phyloP scores from a whole-genome alignment of 352 stramenopile genomes.

The Globisporangium solare region DNA sequence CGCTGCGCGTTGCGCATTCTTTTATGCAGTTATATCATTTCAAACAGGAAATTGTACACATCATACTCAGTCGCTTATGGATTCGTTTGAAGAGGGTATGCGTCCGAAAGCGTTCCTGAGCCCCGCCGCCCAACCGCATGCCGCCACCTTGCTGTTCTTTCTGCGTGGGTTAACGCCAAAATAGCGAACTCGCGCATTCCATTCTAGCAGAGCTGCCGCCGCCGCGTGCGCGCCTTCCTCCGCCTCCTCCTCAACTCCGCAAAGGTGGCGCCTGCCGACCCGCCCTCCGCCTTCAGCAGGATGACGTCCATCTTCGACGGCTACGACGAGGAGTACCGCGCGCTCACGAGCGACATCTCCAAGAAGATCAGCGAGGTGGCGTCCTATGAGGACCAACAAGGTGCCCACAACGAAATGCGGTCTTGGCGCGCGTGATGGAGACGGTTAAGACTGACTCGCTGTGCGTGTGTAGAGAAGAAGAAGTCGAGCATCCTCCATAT shows the following conservation, averaged over 20 bases:
- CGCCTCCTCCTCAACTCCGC: background rate
- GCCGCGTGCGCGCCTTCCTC: too few species aligned
- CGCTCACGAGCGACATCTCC: constrained; percentile 81
- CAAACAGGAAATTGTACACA: background rate
- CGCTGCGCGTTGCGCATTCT: background rate
- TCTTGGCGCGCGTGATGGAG: background rate
- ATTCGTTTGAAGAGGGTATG: background rate
- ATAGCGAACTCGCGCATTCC: constrained; percentile 8
- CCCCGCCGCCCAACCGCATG: too few species aligned
- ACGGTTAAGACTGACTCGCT: background rate
- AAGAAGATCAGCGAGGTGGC: constrained; percentile 86
- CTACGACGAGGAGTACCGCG: constrained; percentile 87
- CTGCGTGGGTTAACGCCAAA: constrained; percentile 5
- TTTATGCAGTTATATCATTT: background rate
- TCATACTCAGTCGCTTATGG: too few species aligned
- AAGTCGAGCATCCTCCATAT: constrained; percentile 81
- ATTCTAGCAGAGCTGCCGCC: background rate
- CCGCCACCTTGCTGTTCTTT: background rate
- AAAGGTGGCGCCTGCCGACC: constrained; percentile 10
- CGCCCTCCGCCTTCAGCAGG: constrained; percentile 16
- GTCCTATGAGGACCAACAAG: constrained; percentile 81
- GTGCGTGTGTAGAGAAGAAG: constrained; percentile 63
- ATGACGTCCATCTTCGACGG: constrained; percentile 89
- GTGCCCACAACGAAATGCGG: constrained; percentile 18
- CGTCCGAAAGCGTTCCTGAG: background rate